Percentiles rank a stretch among this genome's conserved stretches.
Conservation (phyloP, 192 early-diverging fungal genomes). For the Powellomyces hirtus region DNA sequence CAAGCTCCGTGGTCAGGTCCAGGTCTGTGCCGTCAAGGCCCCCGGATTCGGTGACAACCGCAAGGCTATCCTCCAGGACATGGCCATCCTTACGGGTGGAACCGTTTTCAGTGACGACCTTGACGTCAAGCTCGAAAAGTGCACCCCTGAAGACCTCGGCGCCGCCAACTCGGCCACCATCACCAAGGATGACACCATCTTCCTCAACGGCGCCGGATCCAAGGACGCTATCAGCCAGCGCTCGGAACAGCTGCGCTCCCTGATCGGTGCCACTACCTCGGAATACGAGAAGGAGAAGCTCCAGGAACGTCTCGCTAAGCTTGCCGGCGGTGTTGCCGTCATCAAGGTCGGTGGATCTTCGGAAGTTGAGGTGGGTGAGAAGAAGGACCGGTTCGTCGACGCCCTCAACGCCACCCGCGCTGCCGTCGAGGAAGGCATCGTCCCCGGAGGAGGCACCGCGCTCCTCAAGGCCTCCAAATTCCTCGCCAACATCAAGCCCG, state of each 20-base stretch:
- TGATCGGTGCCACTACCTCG: slow-evolving; percentile 81
- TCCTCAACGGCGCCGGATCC: slow-evolving; percentile 92
- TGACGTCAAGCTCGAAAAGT: slow-evolving; percentile 93
- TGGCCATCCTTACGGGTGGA: slow-evolving; percentile 94
- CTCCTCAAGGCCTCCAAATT: slow-evolving; percentile 90
- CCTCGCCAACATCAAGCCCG: slow-evolving; percentile 78
- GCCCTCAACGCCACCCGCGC: slow-evolving; percentile 98
- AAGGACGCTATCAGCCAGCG: slow-evolving; percentile 89
- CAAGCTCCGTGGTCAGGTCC: slow-evolving; percentile 98
- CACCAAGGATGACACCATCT: slow-evolving; percentile 99
- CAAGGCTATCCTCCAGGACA: slow-evolving; percentile 96
- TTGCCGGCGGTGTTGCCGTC: slow-evolving; percentile 98
- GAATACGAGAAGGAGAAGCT: slow-evolving; percentile 99
- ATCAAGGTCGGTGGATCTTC: slow-evolving; percentile 97
- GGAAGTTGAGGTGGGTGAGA: slow-evolving; percentile 99
- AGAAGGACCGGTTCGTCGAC: slow-evolving; percentile 99
- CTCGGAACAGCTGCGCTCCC: slow-evolving; percentile 94
- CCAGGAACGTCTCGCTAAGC: slow-evolving; percentile 98
- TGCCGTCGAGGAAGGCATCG: slow-evolving; percentile 98
- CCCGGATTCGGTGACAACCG: slow-evolving; percentile 99
- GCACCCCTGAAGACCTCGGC: slow-evolving; percentile 87
- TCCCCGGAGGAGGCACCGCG: slow-evolving; percentile 97
- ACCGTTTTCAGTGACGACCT: slow-evolving; percentile 97
- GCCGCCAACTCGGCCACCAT: slow-evolving; percentile 83
- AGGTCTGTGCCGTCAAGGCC: slow-evolving; percentile 97